Percentiles rank a stretch among this genome's conserved stretches.
Conservation (phyloP, 2,329 filamentous ascomycete species). For the Blumeriella jaapii region DNA sequence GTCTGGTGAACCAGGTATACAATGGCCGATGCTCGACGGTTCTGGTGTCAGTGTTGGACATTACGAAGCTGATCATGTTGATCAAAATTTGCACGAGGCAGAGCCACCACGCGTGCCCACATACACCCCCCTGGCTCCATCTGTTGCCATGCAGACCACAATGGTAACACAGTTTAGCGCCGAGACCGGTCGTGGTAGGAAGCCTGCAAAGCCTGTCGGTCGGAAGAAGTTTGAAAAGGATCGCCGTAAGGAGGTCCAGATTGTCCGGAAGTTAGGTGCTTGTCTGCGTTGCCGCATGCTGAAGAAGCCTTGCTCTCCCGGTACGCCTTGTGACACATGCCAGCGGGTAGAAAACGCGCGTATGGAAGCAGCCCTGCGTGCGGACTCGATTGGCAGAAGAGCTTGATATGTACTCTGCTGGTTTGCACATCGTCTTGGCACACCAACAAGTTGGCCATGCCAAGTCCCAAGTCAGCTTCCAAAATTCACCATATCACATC, state of each 20-base stretch:
- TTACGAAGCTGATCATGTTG: slow-evolving; percentile 3
- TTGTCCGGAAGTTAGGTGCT: slow-evolving; percentile 52
- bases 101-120: slow-evolving; percentile 9
- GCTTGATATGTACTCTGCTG: slow-evolving; percentile 51
- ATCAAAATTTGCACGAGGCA: slow-evolving; percentile 7
- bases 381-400: slow-evolving; percentile 50
- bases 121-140: slow-evolving; percentile 10
- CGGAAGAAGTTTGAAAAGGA: slow-evolving; percentile 45
- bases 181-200: slow-evolving; percentile 25
- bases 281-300: slow-evolving; percentile 56
- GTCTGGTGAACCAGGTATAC: slow-evolving; percentile 14
- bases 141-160: slow-evolving; percentile 16
- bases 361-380: slow-evolving; percentile 55
- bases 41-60: slow-evolving; percentile 4
- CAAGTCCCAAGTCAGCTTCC: slow-evolving; percentile 39
- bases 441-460: slow-evolving; percentile 46
- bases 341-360: slow-evolving; percentile 48
- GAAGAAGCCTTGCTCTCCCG: slow-evolving; percentile 54
- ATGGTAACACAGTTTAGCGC: slow-evolving; percentile 26
- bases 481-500: slow-evolving; percentile 34
- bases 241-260: slow-evolving; percentile 53
- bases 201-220: slow-evolving; percentile 31
- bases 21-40: slow-evolving; percentile 24
- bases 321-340: slow-evolving; percentile 51
- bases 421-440: slow-evolving; percentile 50